Evolutionary conservation across 495 filamentous ascomycete genomes (phyloP).

Genomic region (Hyaloscypha variabilis): DNA sequence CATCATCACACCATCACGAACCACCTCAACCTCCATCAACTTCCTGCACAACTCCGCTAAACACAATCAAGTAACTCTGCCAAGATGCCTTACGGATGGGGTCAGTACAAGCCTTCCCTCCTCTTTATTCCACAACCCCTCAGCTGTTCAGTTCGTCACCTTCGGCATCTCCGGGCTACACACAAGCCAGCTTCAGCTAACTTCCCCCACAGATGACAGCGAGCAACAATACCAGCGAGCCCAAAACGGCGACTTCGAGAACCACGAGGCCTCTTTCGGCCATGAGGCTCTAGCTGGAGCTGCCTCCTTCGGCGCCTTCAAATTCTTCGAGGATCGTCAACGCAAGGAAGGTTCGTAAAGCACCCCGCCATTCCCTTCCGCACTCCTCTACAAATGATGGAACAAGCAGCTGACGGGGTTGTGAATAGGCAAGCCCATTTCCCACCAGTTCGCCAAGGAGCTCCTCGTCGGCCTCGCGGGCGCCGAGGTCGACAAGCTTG

Average conservation of each 20-base stretch:
- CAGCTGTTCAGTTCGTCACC: not conserved
- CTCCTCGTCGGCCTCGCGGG: conserved; percentile 68
- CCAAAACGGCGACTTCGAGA: conserved; percentile 52
- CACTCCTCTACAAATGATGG: not conserved
- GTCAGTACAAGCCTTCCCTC: not conserved
- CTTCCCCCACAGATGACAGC: not conserved
- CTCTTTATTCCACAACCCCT: not conserved
- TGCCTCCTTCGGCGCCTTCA: conserved; percentile 76
- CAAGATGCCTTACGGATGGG: conserved; percentile 18
- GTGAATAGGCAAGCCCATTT: conserved; percentile 61
- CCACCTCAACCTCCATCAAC: not conserved
- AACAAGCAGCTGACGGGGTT: not conserved
- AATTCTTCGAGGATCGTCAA: conserved; percentile 73
- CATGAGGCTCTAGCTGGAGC: conserved; percentile 76
- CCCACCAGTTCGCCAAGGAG: conserved; percentile 77
- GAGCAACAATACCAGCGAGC: not conserved
- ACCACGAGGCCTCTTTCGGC: conserved; percentile 67
- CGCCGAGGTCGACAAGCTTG: conserved; percentile 72
- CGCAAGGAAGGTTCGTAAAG: conserved; percentile 59
- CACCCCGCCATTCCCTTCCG: not conserved
- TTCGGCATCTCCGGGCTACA: not conserved
- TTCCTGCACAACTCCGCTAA: not conserved
- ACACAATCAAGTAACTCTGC: not conserved
- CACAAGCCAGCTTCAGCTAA: not conserved
- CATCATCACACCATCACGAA: not conserved